Evolutionary conservation across 2,329 filamentous ascomycete species (phyloP).

Genomic region (Fusarium neocosmosporiellum): DNA sequence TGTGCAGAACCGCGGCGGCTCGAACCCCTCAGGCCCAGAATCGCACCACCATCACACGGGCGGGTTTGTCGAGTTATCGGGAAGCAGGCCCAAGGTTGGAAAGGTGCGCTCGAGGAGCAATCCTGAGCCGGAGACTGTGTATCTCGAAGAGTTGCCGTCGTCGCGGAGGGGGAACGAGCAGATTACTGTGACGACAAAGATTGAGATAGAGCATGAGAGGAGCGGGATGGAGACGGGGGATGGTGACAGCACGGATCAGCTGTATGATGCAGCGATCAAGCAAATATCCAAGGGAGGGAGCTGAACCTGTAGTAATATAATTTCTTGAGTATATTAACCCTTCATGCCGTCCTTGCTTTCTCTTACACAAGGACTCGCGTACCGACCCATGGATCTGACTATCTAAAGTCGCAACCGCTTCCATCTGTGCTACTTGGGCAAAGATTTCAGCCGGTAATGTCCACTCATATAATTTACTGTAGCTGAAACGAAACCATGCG

Average conservation of each 20-base stretch:
- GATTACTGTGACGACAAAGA: neutral
- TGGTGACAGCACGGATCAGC: slow-evolving; percentile 7
- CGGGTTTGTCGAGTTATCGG: slow-evolving; percentile 1
- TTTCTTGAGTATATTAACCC: neutral
- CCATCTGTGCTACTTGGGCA: neutral
- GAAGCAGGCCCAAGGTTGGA: neutral
- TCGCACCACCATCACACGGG: neutral
- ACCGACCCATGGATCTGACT: neutral
- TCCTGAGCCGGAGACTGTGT: neutral
- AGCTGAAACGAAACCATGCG: neutral
- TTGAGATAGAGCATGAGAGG: neutral
- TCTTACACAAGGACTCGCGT: neutral
- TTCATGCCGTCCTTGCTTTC: neutral
- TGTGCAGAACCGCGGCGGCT: slow-evolving; percentile 39
- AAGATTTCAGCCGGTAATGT: neutral
- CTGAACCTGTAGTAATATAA: neutral
- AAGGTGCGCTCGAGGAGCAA: neutral
- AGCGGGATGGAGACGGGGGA: neutral
- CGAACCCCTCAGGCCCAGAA: neutral
- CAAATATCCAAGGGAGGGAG: slow-evolving; percentile 13
- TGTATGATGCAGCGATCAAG: slow-evolving; percentile 20
- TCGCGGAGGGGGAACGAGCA: neutral
- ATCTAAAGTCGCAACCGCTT: neutral
- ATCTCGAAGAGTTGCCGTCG: slow-evolving; percentile 6
- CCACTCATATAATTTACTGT: neutral